phyloP scores from a whole-genome alignment of 176 grass and related monocot genomes.

The Phyllostachys edulis region DNA sequence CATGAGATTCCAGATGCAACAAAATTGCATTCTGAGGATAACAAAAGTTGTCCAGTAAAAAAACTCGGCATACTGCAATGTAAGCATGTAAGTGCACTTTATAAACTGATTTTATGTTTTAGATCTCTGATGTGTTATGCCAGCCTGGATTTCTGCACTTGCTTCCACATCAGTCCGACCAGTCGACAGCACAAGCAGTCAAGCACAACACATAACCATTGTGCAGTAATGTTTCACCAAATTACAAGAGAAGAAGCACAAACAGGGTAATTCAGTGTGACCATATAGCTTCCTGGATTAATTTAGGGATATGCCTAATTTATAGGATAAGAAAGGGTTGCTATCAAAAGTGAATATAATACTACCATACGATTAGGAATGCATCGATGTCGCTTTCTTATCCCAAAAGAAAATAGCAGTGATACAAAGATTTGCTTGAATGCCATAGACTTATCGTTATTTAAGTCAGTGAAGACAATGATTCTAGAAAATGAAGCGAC shows the following conservation, averaged over 20 bases:
- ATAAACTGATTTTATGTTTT: background rate
- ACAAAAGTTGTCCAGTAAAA: constrained; percentile 1
- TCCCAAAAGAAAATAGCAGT: constrained; percentile 20
- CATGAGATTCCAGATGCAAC: background rate
- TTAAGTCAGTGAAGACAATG: background rate
- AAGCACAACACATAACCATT: constrained; percentile 18
- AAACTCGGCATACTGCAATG: background rate
- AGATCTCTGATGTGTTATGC: background rate
- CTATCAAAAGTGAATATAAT: constrained; percentile 36
- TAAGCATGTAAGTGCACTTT: background rate
- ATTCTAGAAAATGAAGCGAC: constrained; percentile 23
- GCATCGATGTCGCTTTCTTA: constrained; percentile 35
- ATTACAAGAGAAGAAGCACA: background rate
- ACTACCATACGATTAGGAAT: constrained; percentile 26
- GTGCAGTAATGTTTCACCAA: constrained; percentile 13
- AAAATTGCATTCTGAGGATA: constrained; percentile 26
- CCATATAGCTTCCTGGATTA: background rate
- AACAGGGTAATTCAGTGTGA: background rate
- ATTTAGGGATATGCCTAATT: background rate
- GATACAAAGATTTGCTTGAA: constrained; percentile 31
- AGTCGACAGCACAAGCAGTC: background rate
- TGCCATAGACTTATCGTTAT: constrained; percentile 9
- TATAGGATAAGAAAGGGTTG: constrained; percentile 11
- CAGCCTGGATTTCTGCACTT: constrained; percentile 3
- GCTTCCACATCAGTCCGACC: background rate